Conservation (phyloP, 2,329 filamentous ascomycete genomes). For the Neonectria hederae region DNA sequence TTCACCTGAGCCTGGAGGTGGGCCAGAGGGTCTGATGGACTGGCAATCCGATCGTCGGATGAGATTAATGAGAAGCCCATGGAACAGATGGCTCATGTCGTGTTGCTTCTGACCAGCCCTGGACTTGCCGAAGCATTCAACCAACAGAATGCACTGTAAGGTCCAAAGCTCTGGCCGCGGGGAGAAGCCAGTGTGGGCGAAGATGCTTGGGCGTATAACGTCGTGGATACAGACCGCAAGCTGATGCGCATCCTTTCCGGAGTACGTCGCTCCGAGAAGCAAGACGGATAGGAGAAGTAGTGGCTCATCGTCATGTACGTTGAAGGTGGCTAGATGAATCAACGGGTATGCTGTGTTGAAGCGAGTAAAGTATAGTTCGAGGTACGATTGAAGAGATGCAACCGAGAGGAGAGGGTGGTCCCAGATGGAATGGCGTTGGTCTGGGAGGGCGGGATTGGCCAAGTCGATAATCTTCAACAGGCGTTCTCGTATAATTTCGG, state of each 20-base stretch:
- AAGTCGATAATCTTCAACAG: conserved; percentile 63
- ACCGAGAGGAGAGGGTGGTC: conserved; percentile 62
- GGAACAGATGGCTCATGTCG: conserved; percentile 68
- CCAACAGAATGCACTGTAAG: conserved; percentile 67
- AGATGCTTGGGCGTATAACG: conserved; percentile 66
- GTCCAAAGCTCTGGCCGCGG: conserved; percentile 69
- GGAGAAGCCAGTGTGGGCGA: conserved; percentile 65
- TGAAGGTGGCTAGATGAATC: conserved; percentile 67
- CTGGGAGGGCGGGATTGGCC: conserved; percentile 57
- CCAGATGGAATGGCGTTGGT: conserved; percentile 45
- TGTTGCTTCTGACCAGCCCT: conserved; percentile 70
- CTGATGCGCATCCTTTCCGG: conserved; percentile 66
- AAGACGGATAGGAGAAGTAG: conserved; percentile 64
- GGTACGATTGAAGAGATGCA: conserved; percentile 62
- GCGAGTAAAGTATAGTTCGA: conserved; percentile 67
- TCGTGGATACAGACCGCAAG: conserved; percentile 71
- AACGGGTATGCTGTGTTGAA: conserved; percentile 70
- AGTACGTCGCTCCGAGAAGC: conserved; percentile 70
- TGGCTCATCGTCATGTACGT: conserved; percentile 58
- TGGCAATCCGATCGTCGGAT: conserved; percentile 50
- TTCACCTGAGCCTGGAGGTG: conserved; percentile 33
- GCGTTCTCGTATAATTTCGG: conserved; percentile 45
- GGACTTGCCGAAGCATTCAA: conserved; percentile 72
- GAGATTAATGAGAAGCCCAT: conserved; percentile 51
- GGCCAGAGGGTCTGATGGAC: conserved; percentile 41